Conservation (phyloP, 2,329 filamentous ascomycete genomes). For the Tetracladium maxilliforme region DNA sequence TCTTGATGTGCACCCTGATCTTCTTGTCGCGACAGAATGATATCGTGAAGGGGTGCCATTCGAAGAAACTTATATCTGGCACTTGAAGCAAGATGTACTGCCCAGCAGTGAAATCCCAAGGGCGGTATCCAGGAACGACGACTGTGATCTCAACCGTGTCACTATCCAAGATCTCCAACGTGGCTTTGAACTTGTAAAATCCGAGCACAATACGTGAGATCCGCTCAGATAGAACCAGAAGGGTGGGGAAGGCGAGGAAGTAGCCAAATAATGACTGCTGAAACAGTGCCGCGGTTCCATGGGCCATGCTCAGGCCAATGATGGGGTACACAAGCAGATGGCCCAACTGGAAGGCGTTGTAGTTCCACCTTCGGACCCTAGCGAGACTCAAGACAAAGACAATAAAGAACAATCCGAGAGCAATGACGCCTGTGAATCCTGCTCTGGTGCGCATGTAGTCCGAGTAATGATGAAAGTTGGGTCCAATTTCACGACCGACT, state of each 20-base stretch:
- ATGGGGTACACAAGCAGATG: conserved; percentile 44
- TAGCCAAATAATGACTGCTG: conserved; percentile 42
- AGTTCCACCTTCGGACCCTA: conserved; percentile 31
- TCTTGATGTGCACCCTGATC: conserved; percentile 42
- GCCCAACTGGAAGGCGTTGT: conserved; percentile 40
- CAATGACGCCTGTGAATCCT: conserved; percentile 33
- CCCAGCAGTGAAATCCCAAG: no score
- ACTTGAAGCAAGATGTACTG: conserved; percentile 43
- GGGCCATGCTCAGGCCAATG: conserved; percentile 36
- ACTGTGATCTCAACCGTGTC: conserved; percentile 35
- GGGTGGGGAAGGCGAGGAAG: conserved; percentile 35
- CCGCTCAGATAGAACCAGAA: conserved; percentile 34
- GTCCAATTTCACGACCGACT: no score
- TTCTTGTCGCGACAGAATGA: conserved; percentile 35
- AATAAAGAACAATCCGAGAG: conserved; percentile 31
- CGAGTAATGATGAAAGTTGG: no score
- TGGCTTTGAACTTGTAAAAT: conserved; percentile 30
- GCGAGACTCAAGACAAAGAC: conserved; percentile 33
- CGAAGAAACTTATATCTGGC: conserved; percentile 33
- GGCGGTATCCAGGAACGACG: conserved; percentile 32
- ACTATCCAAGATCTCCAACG: conserved; percentile 30
- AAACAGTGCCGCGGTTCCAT: conserved; percentile 32
- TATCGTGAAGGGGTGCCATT: conserved; percentile 46
- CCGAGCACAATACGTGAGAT: conserved; percentile 26
- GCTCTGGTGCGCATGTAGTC: no score